Conservation (phyloP, 306 rosid genomes). For the Gleditsia sinensis region DNA sequence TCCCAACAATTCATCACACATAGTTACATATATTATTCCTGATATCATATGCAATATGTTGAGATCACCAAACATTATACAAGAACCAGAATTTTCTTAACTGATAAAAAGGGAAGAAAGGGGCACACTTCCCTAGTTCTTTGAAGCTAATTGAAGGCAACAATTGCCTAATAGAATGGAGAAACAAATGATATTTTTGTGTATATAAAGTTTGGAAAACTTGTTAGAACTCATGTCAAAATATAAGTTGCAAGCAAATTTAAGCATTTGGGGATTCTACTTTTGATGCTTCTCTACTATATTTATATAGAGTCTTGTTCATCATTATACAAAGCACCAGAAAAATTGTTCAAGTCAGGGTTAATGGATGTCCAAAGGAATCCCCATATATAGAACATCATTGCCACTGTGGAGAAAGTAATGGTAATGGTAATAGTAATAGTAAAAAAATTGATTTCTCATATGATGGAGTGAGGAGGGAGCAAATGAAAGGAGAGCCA, state of each 20-base stretch:
- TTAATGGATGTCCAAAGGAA: background rate
- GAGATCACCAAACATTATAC: background rate
- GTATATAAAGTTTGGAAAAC: background rate
- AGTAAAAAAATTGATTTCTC: background rate
- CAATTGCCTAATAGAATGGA: background rate
- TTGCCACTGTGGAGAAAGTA: background rate
- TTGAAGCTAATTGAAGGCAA: background rate
- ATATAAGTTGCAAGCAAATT: slow-evolving; percentile 1
- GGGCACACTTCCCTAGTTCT: background rate
- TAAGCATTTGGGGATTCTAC: background rate
- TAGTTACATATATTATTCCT: background rate
- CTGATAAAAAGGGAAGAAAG: background rate
- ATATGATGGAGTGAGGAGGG: background rate
- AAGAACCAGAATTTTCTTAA: background rate
- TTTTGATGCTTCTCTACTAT: background rate
- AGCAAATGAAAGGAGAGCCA: background rate
- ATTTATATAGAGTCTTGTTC: background rate
- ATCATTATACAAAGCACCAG: background rate
- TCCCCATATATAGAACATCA: background rate
- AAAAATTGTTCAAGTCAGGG: background rate
- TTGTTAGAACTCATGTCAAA: background rate
- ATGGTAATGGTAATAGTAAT: background rate
- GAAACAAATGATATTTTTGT: background rate
- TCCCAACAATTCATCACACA: background rate
- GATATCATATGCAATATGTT: background rate